These are phyloP conservation scores for Mycena rebaudengoi DNA, from an alignment of 768 basidiomycete genomes.

Conservation along the genomic window DNA sequence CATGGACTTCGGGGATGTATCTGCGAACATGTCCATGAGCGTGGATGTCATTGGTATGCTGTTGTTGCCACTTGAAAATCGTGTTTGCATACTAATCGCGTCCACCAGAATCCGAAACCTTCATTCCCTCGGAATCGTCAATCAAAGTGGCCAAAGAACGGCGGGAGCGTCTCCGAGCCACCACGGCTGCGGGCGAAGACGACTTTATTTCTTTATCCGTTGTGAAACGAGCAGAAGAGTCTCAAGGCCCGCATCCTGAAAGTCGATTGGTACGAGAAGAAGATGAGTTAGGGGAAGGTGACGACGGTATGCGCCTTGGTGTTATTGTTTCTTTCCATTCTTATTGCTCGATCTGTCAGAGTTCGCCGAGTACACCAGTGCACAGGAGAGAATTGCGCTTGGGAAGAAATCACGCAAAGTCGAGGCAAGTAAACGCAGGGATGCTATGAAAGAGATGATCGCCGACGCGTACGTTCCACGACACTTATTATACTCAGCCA, in stretches of 20 bases:
- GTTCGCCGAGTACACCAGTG: constrained; percentile 87
- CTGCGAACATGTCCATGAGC: constrained; percentile 48
- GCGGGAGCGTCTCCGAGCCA: constrained; percentile 70
- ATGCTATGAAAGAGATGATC: constrained; percentile 82
- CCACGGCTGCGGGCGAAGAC: constrained; percentile 55
- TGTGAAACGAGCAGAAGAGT: constrained; percentile 57
- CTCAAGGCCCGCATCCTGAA: constrained; percentile 83
- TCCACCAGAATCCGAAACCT: constrained; percentile 44
- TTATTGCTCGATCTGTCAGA: constrained; percentile 52
- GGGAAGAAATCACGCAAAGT: constrained; percentile 83
- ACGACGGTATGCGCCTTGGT: constrained; percentile 70
- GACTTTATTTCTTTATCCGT: constrained; percentile 86
- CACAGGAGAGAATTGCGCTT: constrained; percentile 85
- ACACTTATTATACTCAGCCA: not conserved
- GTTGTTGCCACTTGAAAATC: not conserved
- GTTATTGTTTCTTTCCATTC: not conserved
- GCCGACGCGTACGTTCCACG: constrained; percentile 66
- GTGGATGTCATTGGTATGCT: constrained; percentile 42
- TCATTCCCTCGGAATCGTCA: constrained; percentile 76
- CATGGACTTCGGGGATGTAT: constrained; percentile 52
- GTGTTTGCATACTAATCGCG: not conserved
- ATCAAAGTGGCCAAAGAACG: constrained; percentile 80
- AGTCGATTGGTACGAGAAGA: constrained; percentile 86
- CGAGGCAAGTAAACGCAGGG: constrained; percentile 72
- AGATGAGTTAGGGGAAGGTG: constrained; percentile 87